Conservation (phyloP, 768 basidiomycete genomes). For the Termitomyces titanicus region DNA sequence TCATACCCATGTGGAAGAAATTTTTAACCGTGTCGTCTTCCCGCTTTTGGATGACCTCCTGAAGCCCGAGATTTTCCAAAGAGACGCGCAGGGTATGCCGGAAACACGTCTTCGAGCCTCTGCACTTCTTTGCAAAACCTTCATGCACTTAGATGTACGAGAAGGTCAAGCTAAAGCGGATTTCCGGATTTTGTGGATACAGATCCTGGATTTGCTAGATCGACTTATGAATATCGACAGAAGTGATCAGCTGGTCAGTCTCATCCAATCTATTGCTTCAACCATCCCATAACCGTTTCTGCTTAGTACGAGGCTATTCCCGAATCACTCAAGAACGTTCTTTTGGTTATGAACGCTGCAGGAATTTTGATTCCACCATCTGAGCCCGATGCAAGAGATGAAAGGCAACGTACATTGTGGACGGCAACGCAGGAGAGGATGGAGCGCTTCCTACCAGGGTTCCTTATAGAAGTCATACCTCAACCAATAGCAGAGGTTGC, state of each 20-base stretch:
- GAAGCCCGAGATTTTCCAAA: conserved; percentile 72
- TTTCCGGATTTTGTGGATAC: conserved; percentile 79
- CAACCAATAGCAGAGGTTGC: conserved; percentile 16
- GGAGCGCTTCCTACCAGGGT: conserved; percentile 89
- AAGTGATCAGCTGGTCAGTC: conserved; percentile 80
- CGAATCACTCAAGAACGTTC: conserved; percentile 94
- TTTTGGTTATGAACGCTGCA: conserved; percentile 93
- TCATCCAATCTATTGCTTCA: background rate
- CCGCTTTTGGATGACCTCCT: conserved; percentile 90
- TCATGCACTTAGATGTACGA: conserved; percentile 88
- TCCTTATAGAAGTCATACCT: conserved; percentile 70
- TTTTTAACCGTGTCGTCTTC: conserved; percentile 88
- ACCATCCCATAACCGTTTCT: background rate
- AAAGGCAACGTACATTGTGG: conserved; percentile 75
- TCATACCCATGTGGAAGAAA: conserved; percentile 65
- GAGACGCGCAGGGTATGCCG: conserved; percentile 84
- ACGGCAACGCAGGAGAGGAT: conserved; percentile 80
- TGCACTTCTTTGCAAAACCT: conserved; percentile 90
- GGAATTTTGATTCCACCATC: conserved; percentile 70
- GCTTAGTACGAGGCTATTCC: conserved; percentile 88
- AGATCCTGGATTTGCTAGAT: conserved; percentile 85
- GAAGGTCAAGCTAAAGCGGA: conserved; percentile 58
- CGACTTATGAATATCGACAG: conserved; percentile 84
- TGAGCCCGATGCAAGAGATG: conserved; percentile 45
- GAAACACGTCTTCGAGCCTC: conserved; percentile 88